Base-by-base conservation (phyloP, 345 rosid species). In the Ceriops tagal region DNA sequence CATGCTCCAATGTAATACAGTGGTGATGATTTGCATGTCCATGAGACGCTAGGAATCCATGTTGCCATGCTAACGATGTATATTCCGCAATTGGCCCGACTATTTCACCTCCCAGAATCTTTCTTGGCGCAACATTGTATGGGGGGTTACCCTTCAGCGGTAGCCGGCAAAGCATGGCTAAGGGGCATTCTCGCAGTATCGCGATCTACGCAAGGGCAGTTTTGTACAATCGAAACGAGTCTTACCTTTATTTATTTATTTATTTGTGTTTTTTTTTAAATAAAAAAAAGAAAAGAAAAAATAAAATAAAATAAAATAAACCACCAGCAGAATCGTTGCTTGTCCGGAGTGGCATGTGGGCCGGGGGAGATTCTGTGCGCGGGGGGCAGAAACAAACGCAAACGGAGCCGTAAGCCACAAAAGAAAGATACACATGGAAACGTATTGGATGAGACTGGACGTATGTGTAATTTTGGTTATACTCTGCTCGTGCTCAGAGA, bases 361-460 rank as follows among this genome's bases (percentile, higher is more conserved):
- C 27, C 8, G 28, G 27, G 16, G 28, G 9, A 19, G 28, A 7
- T 27, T 16, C 16, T 5, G 34, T 55, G 24, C 69, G 28, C 20
- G 19, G 52, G 53, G 53, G 47, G 19, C 22, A 67, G 53, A 60
- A 58, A 75, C 76, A 75, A 67, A 73, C 47, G 13, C 16, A 83
- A 73, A 81, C 79, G 83, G 69, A 66, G 65, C 74, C 51, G 66
- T 58, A 75, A 80, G 79, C 80, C 62, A 74, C 80, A 57, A 53
- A 39, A 68, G 73, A 72, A 28, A 27, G 70, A 68, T 58, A 76
- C 77, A 74, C 75, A 75, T 53, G 76, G 30, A 56, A 27, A 56
- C 8, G 13, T 55, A 8, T 2, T 8, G 1, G 30, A 28, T 1
- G 28, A 55, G 26, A 2, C 46, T 39, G 2, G 28, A 22, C 6